Conservation (phyloP, 805 yeast species). For the Candida easanensis region DNA sequence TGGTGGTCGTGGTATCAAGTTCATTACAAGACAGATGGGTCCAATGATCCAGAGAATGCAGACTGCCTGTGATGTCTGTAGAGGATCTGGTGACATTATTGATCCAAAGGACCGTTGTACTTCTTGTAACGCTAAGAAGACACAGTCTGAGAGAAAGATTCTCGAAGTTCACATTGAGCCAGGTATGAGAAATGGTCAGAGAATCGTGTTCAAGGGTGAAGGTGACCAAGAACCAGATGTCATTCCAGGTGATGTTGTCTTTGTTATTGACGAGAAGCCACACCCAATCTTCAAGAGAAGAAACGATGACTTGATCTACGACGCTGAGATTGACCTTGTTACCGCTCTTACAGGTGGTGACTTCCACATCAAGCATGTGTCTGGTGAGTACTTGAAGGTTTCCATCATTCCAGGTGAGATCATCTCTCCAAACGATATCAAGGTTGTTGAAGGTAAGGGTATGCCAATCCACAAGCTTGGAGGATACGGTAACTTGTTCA, state of each 20-base stretch:
- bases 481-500: slow-evolving; percentile 81
- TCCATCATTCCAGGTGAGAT: slow-evolving; percentile 89
- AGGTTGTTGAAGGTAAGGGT: slow-evolving; percentile 90
- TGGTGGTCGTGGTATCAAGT: slow-evolving; percentile 88
- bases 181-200: slow-evolving; percentile 96
- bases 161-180: slow-evolving; percentile 93
- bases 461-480: slow-evolving; percentile 94
- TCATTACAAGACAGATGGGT: slow-evolving; percentile 97
- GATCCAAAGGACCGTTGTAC: slow-evolving; percentile 87
- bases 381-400: slow-evolving; percentile 87
- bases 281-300: slow-evolving; percentile 81
- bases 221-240: slow-evolving; percentile 96
- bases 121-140: slow-evolving; percentile 85
- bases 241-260: slow-evolving; percentile 95
- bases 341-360: slow-evolving; percentile 98
- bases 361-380: slow-evolving; percentile 81
- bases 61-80: slow-evolving; percentile 87
- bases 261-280: slow-evolving; percentile 86
- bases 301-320: slow-evolving; percentile 82
- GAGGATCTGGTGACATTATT: slow-evolving; percentile 88
- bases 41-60: slow-evolving; percentile 99
- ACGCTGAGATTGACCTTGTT: slow-evolving; percentile 84
- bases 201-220: slow-evolving; percentile 87
- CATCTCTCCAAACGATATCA: slow-evolving; percentile 76
- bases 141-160: slow-evolving; percentile 82